phyloP scores from a whole-genome alignment of 164 flowering plant genomes.

The Protea cynaroides region DNA sequence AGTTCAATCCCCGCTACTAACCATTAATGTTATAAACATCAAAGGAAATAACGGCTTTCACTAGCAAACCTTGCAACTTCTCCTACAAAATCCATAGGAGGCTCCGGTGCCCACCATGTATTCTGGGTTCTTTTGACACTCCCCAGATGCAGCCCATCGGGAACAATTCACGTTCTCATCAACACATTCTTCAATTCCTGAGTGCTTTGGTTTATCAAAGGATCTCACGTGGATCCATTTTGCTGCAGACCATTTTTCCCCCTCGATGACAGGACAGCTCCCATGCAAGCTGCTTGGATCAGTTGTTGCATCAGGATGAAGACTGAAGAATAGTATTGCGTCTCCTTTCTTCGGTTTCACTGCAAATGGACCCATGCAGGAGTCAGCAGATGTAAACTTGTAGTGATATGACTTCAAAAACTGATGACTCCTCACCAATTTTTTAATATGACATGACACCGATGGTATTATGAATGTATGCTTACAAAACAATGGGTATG shows the following conservation, averaged over 20 bases:
- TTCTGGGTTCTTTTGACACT: constrained; percentile 47
- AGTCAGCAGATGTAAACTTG: background rate
- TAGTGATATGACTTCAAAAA: background rate
- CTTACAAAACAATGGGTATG: too few species aligned
- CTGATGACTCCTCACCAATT: background rate
- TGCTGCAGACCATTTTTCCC: constrained; percentile 99
- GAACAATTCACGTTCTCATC: constrained; percentile 52
- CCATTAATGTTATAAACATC: background rate
- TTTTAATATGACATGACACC: too few species aligned
- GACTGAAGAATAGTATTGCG: constrained; percentile 89
- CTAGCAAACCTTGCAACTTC: constrained; percentile 48
- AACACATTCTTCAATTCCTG: constrained; percentile 28
- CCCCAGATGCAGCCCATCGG: constrained; percentile 57
- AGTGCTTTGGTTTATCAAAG: constrained; percentile 31
- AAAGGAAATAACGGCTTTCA: background rate
- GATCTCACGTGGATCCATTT: constrained; percentile 92
- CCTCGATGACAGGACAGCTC: constrained; percentile 89
- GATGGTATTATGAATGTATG: too few species aligned
- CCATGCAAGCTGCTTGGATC: constrained; percentile 78
- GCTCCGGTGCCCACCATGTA: constrained; percentile 50
- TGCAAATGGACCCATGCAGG: constrained; percentile 18
- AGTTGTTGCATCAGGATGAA: constrained; percentile 66
- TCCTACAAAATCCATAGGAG: constrained; percentile 38
- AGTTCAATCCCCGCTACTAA: background rate
- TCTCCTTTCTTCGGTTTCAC: constrained; percentile 94